Evolutionary conservation across 176 grass and related monocot genomes (phyloP), one percentile per base, ranked within the genome.

Genomic region (Cenchrus fungigraminus): DNA sequence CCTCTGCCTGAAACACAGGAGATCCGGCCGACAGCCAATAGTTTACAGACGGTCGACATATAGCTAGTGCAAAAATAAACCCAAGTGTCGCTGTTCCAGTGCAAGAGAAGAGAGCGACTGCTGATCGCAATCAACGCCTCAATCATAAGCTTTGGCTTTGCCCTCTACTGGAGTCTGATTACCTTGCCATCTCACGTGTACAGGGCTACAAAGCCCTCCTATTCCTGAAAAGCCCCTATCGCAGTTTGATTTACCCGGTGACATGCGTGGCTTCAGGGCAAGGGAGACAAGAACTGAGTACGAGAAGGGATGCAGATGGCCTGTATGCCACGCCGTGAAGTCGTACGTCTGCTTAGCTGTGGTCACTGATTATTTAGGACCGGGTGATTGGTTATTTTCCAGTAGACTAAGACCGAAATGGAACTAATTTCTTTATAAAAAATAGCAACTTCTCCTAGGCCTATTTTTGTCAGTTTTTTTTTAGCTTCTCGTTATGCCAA

Each of bases 101-200:
- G 15, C 54, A 15, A 47, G n/a, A 20, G 40, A 15, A 47, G 40
- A 20, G 40, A 20, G 67, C 15, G 68, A 73, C 54, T 47, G 55
- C 29, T 60, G 56, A 47, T 59, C 4, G 25, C 5, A 17, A 12
- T 32, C 28, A 44, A 29, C 42, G 6, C 37, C 46, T 82, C 66
- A 82, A 71, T 82, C 65, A 71, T 82, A 71, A 56, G 79, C 32
- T 57, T 44, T 82, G 9, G 40, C 9, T 55, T 56, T 9, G 13
- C 6, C 49, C 53, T 71, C 66, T 32, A 47, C 12, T 47, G 32
- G 55, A 13, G 13, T 71, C 20, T 22, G 51, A 45, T 57, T 46
- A 66, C 20, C 12, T 17, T 3, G 6, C 3, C 15, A 47, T 14
- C 69, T 50, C 69, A 64, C 12, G 29, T 80, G 78, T 49, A 12